phyloP scores from a whole-genome alignment of 192 early-diverging fungal species.

The Backusella circina region DNA sequence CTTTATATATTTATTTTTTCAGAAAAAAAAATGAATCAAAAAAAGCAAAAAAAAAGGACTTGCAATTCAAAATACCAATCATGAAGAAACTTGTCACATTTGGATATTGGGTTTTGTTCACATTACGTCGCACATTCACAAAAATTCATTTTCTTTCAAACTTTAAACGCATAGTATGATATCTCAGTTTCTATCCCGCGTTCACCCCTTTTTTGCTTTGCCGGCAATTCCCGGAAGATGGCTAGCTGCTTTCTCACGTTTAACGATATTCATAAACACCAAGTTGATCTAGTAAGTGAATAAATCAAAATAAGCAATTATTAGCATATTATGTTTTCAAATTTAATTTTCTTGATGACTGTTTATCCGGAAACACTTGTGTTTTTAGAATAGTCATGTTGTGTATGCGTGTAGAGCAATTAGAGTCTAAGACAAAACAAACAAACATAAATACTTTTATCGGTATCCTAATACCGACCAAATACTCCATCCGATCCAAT shows the following conservation, averaged over 20 bases:
- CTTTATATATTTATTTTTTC: not conserved
- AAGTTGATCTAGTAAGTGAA: not conserved
- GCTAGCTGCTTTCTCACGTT: not conserved
- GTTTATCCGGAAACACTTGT: not conserved
- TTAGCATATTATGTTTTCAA: not conserved
- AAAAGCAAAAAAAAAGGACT: not conserved
- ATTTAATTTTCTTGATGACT: not conserved
- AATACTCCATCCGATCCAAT: not conserved
- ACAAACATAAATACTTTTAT: not conserved
- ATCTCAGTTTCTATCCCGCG: not conserved
- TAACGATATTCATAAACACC: not conserved
- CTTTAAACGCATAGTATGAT: not conserved
- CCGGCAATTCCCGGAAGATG: not conserved
- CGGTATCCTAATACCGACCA: not conserved
- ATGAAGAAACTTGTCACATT: not conserved
- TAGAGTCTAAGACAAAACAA: not conserved
- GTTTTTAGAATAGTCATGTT: slow-evolving; percentile 4
- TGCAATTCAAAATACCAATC: not conserved
- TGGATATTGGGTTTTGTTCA: not conserved
- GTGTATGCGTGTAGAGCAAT: not conserved
- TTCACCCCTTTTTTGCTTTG: not conserved
- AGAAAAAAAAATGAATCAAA: not conserved
- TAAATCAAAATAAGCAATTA: not conserved
- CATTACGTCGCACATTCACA: not conserved
- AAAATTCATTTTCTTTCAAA: not conserved